Evolutionary conservation across 1,284 basidiomycete genomes (phyloP), one percentile per base, ranked within the genome.

Genomic region (Malassezia equina): DNA sequence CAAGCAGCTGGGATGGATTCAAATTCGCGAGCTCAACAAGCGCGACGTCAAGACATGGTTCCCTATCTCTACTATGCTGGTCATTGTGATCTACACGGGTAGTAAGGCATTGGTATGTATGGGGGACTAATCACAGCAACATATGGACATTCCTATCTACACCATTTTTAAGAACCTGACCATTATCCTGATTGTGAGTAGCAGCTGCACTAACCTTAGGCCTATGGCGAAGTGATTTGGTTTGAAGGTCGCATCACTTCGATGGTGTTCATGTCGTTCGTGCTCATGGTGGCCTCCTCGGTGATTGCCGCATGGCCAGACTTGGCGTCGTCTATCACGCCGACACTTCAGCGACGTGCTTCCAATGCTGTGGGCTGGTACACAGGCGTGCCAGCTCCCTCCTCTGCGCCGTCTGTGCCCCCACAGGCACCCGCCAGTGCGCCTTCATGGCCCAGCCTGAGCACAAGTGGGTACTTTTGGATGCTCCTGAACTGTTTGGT

Each of bases 111-210:
- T 98, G 73, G 90, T 90, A 65, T 76, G 62, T 57, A 13, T 17
- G 5, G 12, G 8, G 12, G 2, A 19, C 28, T 32, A 4, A 25
- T 23, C 32, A 24, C 77, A 91, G 58, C 75, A 76, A 59, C 64
- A 62, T 40, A 67, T 76, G 58, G 69, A 66, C 53, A 75, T 76
- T 24, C 66, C 74, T 9, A 73, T 76, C 49, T 78, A 78, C 66
- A 78, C 94, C 3, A 98, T 99, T 65, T 98, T 98, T 83, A 99
- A 99, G 78, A 99, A 99, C 75, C 75, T 98, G 66, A 95, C 94
- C 25, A 99, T 98, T 71, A 96, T 98, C 64, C 81, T 99, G 32
- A 98, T 98, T 70, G 89, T 88, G 61, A 62, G 85, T 61, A 23
- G 9, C 2, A 4, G 19, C 43, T 45, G 7, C 13, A 27, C 39